These are phyloP conservation scores for Phtheirospermum japonicum DNA, from an alignment of 257 asterid species.

Conservation along the genomic window DNA sequence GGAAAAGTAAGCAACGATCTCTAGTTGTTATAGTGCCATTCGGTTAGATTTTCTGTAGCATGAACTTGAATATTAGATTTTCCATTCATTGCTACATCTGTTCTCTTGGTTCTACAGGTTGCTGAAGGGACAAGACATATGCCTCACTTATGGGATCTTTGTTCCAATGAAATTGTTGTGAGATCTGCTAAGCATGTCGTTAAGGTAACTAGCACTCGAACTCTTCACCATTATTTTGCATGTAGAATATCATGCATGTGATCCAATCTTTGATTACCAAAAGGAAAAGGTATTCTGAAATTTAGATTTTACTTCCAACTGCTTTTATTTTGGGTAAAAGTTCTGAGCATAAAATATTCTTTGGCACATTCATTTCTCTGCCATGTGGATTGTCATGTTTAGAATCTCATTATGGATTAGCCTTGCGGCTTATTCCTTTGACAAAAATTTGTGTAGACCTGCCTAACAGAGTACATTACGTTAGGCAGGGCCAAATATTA, in stretches of 20 bases:
- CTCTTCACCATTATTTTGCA: not conserved
- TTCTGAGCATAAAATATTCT: not conserved
- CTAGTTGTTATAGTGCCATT: slow-evolving; percentile 21
- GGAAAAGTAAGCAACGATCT: slow-evolving; percentile 62
- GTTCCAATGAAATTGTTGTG: slow-evolving; percentile 73
- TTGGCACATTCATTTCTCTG: not conserved
- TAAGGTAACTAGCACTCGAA: slow-evolving; percentile 47
- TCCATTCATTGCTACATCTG: too few species aligned
- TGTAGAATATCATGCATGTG: not conserved
- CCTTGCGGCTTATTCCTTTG: not conserved
- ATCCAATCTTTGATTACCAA: not conserved
- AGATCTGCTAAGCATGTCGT: slow-evolving; percentile 84
- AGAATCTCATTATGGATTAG: not conserved
- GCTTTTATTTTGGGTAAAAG: slow-evolving; percentile 8
- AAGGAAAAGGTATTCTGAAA: slow-evolving; percentile 7
- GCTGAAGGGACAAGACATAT: slow-evolving; percentile 72
- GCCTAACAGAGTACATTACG: too few species aligned
- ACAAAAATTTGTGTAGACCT: too few species aligned
- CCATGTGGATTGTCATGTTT: slow-evolving; percentile 1
- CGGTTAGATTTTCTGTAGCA: slow-evolving; percentile 21
- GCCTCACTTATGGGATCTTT: slow-evolving; percentile 90
- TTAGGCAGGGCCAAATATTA: too few species aligned
- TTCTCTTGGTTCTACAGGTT: slow-evolving; percentile 44
- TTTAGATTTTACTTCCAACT: not conserved
- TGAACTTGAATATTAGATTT: slow-evolving; percentile 11